These are phyloP conservation scores for Xerocomus potaroensis DNA, from an alignment of 768 basidiomycete species.

Conservation along the genomic window DNA sequence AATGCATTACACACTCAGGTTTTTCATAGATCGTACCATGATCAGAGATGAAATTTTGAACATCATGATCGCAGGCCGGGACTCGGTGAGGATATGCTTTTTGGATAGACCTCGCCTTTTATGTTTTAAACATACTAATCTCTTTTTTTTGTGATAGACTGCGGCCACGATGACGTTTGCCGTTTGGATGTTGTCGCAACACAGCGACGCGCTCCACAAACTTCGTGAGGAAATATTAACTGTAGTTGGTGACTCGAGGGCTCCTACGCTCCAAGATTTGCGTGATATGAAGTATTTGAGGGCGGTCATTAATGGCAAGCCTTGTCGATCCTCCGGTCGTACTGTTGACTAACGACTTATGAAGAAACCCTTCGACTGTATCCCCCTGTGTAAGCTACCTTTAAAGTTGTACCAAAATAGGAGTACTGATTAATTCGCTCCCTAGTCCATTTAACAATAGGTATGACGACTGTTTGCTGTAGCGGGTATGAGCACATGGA, in stretches of 20 bases:
- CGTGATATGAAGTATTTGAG: slow-evolving; percentile 59
- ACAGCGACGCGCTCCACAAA: slow-evolving; percentile 44
- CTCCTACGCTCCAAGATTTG: slow-evolving; percentile 54
- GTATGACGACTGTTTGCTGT: slow-evolving; percentile 2
- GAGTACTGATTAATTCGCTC: slow-evolving; percentile 3
- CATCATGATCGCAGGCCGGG: slow-evolving; percentile 32
- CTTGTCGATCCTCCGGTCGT: background rate
- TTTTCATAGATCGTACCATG: slow-evolving; percentile 16
- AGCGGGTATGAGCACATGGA: background rate
- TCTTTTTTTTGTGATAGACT: too few relatives aligned
- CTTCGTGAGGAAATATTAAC: slow-evolving; percentile 54
- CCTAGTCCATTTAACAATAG: slow-evolving; percentile 24
- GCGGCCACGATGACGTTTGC: slow-evolving; percentile 26
- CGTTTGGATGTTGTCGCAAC: slow-evolving; percentile 20
- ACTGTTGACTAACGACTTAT: background rate
- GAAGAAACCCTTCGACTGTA: slow-evolving; percentile 32
- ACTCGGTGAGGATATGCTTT: slow-evolving; percentile 36
- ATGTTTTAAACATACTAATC: too few relatives aligned
- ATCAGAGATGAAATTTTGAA: slow-evolving; percentile 27
- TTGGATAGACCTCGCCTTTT: too few relatives aligned
- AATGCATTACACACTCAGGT: background rate
- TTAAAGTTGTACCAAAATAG: too few relatives aligned
- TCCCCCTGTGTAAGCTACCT: slow-evolving; percentile 24
- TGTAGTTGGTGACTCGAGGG: slow-evolving; percentile 44
- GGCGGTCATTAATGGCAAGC: slow-evolving; percentile 60